Evolutionary conservation across 257 asterid genomes (phyloP).

Genomic region (Solanum dulcamara): DNA sequence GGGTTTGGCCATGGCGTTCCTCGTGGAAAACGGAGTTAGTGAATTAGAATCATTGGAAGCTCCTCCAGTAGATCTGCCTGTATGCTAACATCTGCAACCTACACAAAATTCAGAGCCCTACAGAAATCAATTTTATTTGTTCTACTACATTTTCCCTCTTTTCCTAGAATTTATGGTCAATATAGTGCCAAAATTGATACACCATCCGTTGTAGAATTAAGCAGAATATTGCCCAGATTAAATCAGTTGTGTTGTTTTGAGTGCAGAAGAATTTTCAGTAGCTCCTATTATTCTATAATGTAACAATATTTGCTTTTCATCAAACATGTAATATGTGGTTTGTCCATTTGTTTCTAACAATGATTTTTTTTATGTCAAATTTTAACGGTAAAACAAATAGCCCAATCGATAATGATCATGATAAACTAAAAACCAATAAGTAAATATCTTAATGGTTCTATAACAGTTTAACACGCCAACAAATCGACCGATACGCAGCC

Average conservation of each 20-base stretch:
- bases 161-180: background rate
- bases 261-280: background rate
- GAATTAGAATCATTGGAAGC: constrained; percentile 37
- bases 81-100: constrained; percentile 18
- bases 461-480: too few species aligned
- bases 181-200: constrained; percentile 8
- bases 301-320: too few species aligned
- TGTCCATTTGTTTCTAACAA: too few species aligned
- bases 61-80: constrained; percentile 65
- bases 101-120: background rate
- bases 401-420: too few species aligned
- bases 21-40: constrained; percentile 67
- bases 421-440: too few species aligned
- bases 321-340: too few species aligned
- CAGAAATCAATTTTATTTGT: constrained; percentile 4
- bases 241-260: constrained; percentile 10
- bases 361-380: too few species aligned
- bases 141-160: background rate
- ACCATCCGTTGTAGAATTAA: background rate
- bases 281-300: too few species aligned
- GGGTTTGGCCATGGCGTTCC: constrained; percentile 83
- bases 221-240: background rate
- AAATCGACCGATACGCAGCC: too few species aligned
- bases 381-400: too few species aligned
- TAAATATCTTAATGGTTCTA: too few species aligned